A percentile compares a stretch with the other conserved stretches of the same genome.
Evolutionary conservation across 768 basidiomycete species (phyloP).

Genomic region (Suillus hirtellus): DNA sequence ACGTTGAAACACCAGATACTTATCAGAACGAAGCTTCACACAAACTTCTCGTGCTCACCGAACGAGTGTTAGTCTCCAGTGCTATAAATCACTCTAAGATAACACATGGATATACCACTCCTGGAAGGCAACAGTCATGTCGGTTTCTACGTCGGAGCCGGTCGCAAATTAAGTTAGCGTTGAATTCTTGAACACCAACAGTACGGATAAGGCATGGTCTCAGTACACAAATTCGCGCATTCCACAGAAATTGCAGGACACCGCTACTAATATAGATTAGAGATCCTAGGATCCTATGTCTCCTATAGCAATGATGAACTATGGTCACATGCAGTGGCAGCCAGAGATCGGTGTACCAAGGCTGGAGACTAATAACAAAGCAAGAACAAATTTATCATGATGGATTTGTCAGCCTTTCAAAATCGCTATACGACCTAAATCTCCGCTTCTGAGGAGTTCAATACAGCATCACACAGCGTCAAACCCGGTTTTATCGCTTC

Average conservation of each 20-base stretch:
- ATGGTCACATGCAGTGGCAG: not conserved
- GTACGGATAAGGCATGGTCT: too few species aligned
- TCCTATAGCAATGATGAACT: not conserved
- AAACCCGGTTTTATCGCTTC: constrained; percentile 22
- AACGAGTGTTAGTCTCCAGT: too few species aligned
- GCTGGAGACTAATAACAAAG: not conserved
- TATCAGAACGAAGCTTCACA: too few species aligned
- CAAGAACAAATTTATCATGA: too few species aligned
- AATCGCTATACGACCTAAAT: constrained; percentile 28
- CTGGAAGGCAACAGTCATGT: too few species aligned
- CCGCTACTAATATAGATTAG: not conserved
- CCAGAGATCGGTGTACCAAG: not conserved
- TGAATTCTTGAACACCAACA: too few species aligned
- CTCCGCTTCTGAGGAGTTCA: constrained; percentile 30
- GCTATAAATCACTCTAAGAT: too few species aligned
- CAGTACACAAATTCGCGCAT: not conserved
- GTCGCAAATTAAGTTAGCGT: too few species aligned
- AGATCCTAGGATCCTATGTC: not conserved
- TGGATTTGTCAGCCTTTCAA: constrained; percentile 23
- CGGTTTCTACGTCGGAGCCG: too few species aligned
- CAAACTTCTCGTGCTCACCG: too few species aligned
- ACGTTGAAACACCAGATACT: too few species aligned
- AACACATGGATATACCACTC: too few species aligned
- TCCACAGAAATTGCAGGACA: not conserved
- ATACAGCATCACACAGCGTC: constrained; percentile 26